Percentiles rank a stretch among this genome's conserved stretches.
These are phyloP conservation scores for Salix arbutifolia DNA, from an alignment of 345 rosid species.

Conservation along the genomic window DNA sequence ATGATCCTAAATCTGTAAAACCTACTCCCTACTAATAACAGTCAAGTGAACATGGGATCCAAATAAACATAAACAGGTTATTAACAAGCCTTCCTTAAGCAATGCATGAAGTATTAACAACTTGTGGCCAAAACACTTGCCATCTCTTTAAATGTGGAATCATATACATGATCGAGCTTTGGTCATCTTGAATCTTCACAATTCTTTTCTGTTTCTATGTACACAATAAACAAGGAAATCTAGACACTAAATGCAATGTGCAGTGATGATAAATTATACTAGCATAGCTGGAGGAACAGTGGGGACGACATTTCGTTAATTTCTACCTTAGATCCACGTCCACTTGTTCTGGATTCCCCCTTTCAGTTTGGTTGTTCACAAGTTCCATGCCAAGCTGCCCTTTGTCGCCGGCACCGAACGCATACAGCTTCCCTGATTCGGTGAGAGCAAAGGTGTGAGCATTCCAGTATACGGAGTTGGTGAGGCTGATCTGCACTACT, in stretches of 20 bases:
- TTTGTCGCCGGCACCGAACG: slow-evolving; percentile 89
- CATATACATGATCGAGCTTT: slow-evolving; percentile 16
- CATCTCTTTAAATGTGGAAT: slow-evolving; percentile 1
- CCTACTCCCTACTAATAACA: background rate
- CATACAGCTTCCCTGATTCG: slow-evolving; percentile 74
- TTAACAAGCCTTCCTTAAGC: slow-evolving; percentile 5
- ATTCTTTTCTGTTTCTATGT: slow-evolving; percentile 42
- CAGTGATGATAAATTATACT: slow-evolving; percentile 4
- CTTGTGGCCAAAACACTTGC: slow-evolving; percentile 27
- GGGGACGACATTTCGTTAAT: background rate
- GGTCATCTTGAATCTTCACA: slow-evolving; percentile 43
- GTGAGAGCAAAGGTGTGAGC: slow-evolving; percentile 91
- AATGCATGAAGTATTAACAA: slow-evolving; percentile 39
- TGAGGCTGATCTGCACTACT: slow-evolving; percentile 83
- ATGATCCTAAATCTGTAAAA: background rate
- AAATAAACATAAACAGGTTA: slow-evolving; percentile 12
- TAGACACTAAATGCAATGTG: slow-evolving; percentile 35
- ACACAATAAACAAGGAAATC: slow-evolving; percentile 41
- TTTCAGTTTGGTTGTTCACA: slow-evolving; percentile 57
- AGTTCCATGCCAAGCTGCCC: slow-evolving; percentile 88
- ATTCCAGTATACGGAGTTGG: slow-evolving; percentile 73
- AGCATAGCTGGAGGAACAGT: background rate
- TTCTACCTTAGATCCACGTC: slow-evolving; percentile 62
- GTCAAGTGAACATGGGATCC: slow-evolving; percentile 7
- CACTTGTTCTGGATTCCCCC: slow-evolving; percentile 72